Evolutionary conservation across 805 yeast genomes (phyloP), one percentile per base, ranked within the genome.

Genomic region (Wickerhamiella sorbophila): DNA sequence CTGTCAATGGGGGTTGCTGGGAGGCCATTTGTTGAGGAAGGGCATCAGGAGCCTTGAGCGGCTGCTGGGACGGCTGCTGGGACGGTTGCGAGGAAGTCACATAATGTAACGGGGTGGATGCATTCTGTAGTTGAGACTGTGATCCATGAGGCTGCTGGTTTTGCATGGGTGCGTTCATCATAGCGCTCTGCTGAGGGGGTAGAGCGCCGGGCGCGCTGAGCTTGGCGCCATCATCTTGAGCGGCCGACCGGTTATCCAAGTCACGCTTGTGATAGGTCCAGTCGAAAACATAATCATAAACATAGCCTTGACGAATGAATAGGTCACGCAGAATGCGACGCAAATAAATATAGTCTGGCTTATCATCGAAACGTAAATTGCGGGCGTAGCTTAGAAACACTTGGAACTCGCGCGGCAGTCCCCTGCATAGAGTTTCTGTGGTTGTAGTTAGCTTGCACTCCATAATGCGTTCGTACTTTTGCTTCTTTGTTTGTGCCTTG

Each of bases 401-500:
- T 49, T 80, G 76, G 60, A 88, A 88, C 64, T 88, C 96, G 39
- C 72, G 70, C 17, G 98, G 98, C 52, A 91, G 72, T 5, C 97
- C 97, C 55, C 84, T 76, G 48, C 95, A 87, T 53, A 88, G 71
- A 12, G 77, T 72, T 56, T 83, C 91, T 33, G 87, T 74, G 20
- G 94, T 79, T 6, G 94, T 84, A 39, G 93, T 76, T 75, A 87
- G 76, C 63, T 88, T 88, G 69, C 83, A 84, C 60, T 88, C 96
- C 77, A 88, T 78, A 54, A 88, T 91, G 48, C 95, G 74, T 65
- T 88, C 96, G 63, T 88, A 88, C 64, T 91, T 88, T 62, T 88
- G 96, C 66, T 94, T 83, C 66, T 88, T 88, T 14, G 95, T 85
- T 20, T 88, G 91, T 32, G 97, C 98, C 64, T 86, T 86, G 56